phyloP scores from a whole-genome alignment of 2,329 filamentous ascomycete species.

The Colletotrichum plurivorum region DNA sequence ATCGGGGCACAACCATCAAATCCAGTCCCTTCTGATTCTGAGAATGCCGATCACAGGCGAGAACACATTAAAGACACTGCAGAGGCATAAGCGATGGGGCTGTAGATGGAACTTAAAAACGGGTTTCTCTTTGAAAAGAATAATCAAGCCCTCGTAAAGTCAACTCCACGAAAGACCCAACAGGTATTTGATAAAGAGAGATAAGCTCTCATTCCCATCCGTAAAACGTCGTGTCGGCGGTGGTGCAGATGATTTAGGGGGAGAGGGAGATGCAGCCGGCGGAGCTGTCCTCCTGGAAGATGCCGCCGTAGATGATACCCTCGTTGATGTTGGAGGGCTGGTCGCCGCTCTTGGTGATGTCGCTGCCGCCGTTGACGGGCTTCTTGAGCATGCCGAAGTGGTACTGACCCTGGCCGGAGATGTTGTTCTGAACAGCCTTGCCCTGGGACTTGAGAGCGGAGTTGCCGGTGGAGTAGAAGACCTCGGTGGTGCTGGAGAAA shows the following conservation, averaged over 20 bases:
- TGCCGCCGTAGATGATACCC: conserved; percentile 65
- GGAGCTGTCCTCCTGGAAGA: conserved; percentile 67
- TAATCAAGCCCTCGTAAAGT: conserved; percentile 9
- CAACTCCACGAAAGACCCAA: conserved; percentile 5
- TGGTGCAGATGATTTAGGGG: neutral
- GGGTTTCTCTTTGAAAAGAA: conserved; percentile 13
- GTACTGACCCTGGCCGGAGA: conserved; percentile 71
- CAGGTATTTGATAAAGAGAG: conserved; percentile 16
- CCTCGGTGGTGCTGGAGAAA: conserved; percentile 63
- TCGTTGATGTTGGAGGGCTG: conserved; percentile 65
- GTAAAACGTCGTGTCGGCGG: neutral
- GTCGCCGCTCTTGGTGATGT: conserved; percentile 63
- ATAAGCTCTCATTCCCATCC: neutral
- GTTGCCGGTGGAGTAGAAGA: conserved; percentile 68
- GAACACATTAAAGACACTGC: neutral
- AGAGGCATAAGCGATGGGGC: neutral
- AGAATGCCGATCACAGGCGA: neutral
- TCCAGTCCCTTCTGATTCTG: neutral
- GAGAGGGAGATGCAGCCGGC: conserved; percentile 31
- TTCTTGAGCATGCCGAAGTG: conserved; percentile 76
- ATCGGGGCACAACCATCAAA: neutral
- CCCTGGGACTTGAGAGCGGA: conserved; percentile 63
- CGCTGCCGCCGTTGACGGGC: conserved; percentile 59
- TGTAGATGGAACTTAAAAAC: neutral
- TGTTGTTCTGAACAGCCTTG: conserved; percentile 61